Evolutionary conservation across 2,329 filamentous ascomycete species (phyloP), one percentile per base, ranked within the genome.

Genomic region (Cercospora berteroae): DNA sequence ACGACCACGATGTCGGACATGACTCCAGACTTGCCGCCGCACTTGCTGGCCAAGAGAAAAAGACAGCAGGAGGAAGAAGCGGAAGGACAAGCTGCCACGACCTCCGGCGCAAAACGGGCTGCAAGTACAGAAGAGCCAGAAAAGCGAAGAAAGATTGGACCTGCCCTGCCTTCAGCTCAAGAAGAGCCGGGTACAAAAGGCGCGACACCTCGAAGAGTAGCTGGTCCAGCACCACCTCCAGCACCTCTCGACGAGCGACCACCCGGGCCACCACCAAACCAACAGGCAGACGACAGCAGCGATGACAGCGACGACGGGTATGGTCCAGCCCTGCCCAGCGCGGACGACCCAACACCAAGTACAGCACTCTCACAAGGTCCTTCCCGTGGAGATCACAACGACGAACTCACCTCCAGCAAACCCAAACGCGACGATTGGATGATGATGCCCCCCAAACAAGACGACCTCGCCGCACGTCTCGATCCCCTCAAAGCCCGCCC

Each of bases 401-500:
- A 77, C 27, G 77, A 61, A 27, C 33, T 63, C 16, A 33, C 57
- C 56, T 44, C 68, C 58, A 60, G 66, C 44, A 77, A 75, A 64
- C 83, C 85, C 5, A 86, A 90, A 77, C 89, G 94, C 74, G 94
- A 96, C 81, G 89, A 92, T 44, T 85, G 83, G 83, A 85, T 85
- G 83, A 83, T 79, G 57, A 77, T 84, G 73, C 82, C 83, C 6
- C 83, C 83, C 0, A 80, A 81, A 18, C 79, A 82, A 71, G 83
- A 84, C 73, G 83, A 82, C 60, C 77, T 85, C 10, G 79, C 81
- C 76, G 86, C 86, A 71, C 81, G 91, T 78, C 82, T 91, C 72
- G 94, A 97, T 79, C 92, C 94, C 0, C 94, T 93, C 4, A 94
- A 94, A 79, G 83, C 94, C 67, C 89, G 90, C 73, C 89, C 88